A percentile compares a stretch with the other conserved stretches of the same genome.
Conservation (phyloP, 495 filamentous ascomycete species). For the Aspergillus hancockii region DNA sequence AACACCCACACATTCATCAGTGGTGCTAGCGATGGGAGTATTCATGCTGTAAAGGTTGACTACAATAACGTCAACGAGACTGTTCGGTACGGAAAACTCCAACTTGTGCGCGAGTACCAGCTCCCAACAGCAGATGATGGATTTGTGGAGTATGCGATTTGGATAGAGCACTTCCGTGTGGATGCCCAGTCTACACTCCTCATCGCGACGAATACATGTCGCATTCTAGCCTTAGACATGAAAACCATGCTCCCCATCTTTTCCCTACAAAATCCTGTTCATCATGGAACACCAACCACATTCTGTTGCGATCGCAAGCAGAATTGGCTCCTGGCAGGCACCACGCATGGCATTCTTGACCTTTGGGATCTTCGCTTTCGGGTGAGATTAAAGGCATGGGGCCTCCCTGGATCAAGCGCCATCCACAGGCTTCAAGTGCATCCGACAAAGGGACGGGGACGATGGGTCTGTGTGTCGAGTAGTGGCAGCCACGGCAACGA, state of each 20-base stretch:
- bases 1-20: constrained; percentile 92
- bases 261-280: constrained; percentile 81
- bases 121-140: constrained; percentile 52
- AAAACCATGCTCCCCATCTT: constrained; percentile 83
- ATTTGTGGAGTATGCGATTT: constrained; percentile 71
- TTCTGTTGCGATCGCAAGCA: constrained; percentile 84
- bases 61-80: constrained; percentile 59
- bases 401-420: constrained; percentile 74
- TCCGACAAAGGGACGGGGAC: constrained; percentile 71
- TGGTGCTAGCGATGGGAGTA: constrained; percentile 84
- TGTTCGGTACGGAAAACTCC: constrained; percentile 75
- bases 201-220: constrained; percentile 82
- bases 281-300: constrained; percentile 90
- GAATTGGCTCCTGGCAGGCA: constrained; percentile 89
- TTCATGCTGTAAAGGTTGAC: constrained; percentile 87
- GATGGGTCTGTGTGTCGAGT: constrained; percentile 83
- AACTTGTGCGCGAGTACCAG: constrained; percentile 76
- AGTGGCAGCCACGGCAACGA: constrained; percentile 85
- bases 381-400: constrained; percentile 85
- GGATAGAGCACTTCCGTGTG: constrained; percentile 88
- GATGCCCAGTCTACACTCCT: constrained; percentile 79
- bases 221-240: constrained; percentile 81
- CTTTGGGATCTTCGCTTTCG: constrained; percentile 96
- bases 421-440: constrained; percentile 82
- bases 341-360: constrained; percentile 88